Base-by-base conservation (phyloP, 2,329 filamentous ascomycete genomes). In the Colletotrichum tofieldiae region DNA sequence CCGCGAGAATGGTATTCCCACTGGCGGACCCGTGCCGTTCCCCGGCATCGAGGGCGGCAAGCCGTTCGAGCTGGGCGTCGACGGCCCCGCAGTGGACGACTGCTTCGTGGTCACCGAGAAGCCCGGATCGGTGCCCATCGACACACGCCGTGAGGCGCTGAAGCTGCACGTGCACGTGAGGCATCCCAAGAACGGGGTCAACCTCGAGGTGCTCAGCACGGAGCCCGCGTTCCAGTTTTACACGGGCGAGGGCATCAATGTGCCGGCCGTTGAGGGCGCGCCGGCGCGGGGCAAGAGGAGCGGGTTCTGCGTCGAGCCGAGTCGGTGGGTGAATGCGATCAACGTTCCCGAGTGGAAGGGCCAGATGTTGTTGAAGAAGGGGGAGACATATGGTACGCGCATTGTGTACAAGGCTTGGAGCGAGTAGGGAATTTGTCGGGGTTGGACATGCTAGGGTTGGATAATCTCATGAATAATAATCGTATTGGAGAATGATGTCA, bases 221-320 rank as follows among this genome's bases (percentile, higher is more conserved):
- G 96, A 98, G 86, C 96, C 96, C 0, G 94, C 94, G 0, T 98
- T 98, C 87, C 96, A 98, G 82, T 97, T 98, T 84, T 98, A 98
- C 84, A 97, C 95, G 0, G 96, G 96, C 75, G 92, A 93, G 79
- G 92, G 91, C 79, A 95, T 97, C 75, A 85, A 96, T 77, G 92
- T 97, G 16, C 92, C 93, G 0, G 92, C 85, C 39, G 86, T 91
- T 4, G 87, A 86, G n/a, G 86, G 86, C 2, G 82, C 89, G 37
- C 90, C 92, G 0, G 91, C 92, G 1, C 89, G 94, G 60, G 89
- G 88, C 0, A 79, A 90, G 5, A 89, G 94, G 60, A 90, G 92
- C 55, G 96, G 93, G 0, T 97, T 98, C 85, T 98, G 95, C 81
- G 92, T 98, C 54, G 96, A 99, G 86, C 95, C 96, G 0, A 94